phyloP scores from a whole-genome alignment of 768 basidiomycete species.

The Neoboletus brunneissimus region DNA sequence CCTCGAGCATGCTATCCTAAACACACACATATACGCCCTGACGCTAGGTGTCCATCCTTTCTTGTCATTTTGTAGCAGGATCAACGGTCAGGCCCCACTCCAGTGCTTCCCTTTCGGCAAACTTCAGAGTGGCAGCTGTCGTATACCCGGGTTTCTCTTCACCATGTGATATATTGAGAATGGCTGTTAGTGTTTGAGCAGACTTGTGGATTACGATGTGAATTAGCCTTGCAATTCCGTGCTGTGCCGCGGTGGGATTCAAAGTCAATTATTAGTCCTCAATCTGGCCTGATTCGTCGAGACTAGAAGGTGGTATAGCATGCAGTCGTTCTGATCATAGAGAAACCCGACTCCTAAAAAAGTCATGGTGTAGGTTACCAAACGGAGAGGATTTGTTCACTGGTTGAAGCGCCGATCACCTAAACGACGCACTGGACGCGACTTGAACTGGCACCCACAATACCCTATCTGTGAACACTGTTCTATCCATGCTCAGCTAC shows the following conservation, averaged over 20 bases:
- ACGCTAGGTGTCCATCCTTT: constrained; percentile 1
- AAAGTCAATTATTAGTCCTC: no score
- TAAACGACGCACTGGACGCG: not conserved
- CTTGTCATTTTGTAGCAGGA: constrained; percentile 11
- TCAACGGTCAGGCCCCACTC: constrained; percentile 7
- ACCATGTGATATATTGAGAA: constrained; percentile 4
- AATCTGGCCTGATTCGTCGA: no score
- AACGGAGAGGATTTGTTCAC: no score
- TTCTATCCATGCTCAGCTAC: constrained; percentile 24
- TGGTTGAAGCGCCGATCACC: no score
- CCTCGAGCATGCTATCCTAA: constrained; percentile 20
- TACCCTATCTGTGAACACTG: not conserved
- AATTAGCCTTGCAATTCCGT: not conserved
- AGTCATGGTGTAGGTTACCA: no score
- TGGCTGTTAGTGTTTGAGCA: not conserved
- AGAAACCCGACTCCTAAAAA: not conserved
- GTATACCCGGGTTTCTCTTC: constrained; percentile 17
- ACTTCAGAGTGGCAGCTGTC: constrained; percentile 4
- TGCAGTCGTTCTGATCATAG: not conserved
- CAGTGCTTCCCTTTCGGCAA: constrained; percentile 1
- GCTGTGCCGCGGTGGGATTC: not conserved
- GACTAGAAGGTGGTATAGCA: not conserved
- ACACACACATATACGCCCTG: not conserved
- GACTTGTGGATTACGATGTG: not conserved
- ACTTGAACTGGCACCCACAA: not conserved